A percentile compares a stretch with the other conserved stretches of the same genome.
Evolutionary conservation across 352 stramenopile genomes (phyloP).

Genomic region (Phytophthora cryptogea): DNA sequence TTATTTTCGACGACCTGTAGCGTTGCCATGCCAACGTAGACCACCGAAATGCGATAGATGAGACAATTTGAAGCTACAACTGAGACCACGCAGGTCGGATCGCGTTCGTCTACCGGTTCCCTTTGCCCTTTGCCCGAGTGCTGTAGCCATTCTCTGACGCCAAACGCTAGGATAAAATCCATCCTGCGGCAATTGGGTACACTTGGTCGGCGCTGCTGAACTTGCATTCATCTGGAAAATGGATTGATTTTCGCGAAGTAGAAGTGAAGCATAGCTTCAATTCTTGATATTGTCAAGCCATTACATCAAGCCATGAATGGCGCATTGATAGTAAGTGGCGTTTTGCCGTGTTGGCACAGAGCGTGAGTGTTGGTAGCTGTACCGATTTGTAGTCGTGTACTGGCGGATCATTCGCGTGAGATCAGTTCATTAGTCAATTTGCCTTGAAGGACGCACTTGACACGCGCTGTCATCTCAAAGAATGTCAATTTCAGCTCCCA

Average conservation of each 20-base stretch:
- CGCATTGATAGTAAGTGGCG: slow-evolving; percentile 2
- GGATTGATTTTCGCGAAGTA: slow-evolving; percentile 14
- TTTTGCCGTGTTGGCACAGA: slow-evolving; percentile 2
- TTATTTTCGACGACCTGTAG: slow-evolving; percentile 8
- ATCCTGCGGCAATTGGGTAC: slow-evolving; percentile 22
- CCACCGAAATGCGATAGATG: slow-evolving; percentile 30
- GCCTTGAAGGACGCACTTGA: slow-evolving; percentile 9
- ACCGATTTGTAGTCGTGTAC: slow-evolving; percentile 1
- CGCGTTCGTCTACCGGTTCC: slow-evolving; percentile 20
- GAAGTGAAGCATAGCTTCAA: slow-evolving; percentile 20
- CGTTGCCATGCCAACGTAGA: neutral
- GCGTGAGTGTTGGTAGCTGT: slow-evolving; percentile 31
- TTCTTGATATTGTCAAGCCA: slow-evolving; percentile 38
- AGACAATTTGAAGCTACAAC: slow-evolving; percentile 27
- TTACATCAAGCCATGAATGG: slow-evolving; percentile 12
- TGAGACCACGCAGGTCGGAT: slow-evolving; percentile 11
- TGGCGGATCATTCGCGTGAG: slow-evolving; percentile 10
- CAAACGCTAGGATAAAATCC: slow-evolving; percentile 18
- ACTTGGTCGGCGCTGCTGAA: neutral
- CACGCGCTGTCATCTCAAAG: slow-evolving; percentile 11
- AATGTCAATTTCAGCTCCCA: slow-evolving; percentile 26
- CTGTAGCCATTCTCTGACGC: slow-evolving; percentile 3
- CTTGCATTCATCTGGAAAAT: slow-evolving; percentile 9
- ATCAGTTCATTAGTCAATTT: slow-evolving; percentile 30
- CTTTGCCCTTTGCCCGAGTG: too few relatives aligned